Evolutionary conservation across 495 filamentous ascomycete genomes (phyloP).

Genomic region (Xylaria castorea): DNA sequence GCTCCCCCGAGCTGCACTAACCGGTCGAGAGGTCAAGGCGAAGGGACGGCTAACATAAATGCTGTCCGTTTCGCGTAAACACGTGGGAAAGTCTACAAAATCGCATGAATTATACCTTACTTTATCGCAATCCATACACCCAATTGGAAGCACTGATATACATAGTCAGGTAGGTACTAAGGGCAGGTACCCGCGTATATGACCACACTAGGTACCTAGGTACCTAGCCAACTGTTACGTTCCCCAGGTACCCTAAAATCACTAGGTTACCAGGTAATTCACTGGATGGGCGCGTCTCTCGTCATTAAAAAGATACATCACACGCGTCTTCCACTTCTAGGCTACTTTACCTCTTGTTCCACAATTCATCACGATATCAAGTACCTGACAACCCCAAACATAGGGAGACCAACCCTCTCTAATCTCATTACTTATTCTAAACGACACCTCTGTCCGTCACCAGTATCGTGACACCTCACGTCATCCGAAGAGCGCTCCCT

Average conservation of each 20-base stretch:
- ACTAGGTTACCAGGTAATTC: neutral
- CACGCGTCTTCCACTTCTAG: constrained; percentile 5
- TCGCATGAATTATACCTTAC: no score
- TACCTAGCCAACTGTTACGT: neutral
- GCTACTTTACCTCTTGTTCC: neutral
- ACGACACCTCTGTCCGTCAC: neutral
- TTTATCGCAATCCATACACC: no score
- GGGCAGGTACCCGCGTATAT: no score
- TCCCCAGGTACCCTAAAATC: neutral
- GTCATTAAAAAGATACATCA: constrained; percentile 12
- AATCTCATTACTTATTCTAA: neutral
- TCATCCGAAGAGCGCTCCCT: neutral
- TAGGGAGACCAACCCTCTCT: neutral
- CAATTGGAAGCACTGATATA: no score
- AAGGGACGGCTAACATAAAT: no score
- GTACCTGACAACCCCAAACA: neutral
- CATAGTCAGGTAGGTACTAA: no score
- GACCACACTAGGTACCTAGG: neutral
- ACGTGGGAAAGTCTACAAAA: no score
- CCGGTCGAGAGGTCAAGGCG: no score
- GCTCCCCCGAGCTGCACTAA: no score
- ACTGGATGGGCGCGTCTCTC: neutral
- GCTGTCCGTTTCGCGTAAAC: no score
- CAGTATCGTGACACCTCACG: neutral
- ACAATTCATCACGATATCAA: neutral